Evolutionary conservation across 495 filamentous ascomycete genomes (phyloP).

Genomic region (Emericellopsis terricola): DNA sequence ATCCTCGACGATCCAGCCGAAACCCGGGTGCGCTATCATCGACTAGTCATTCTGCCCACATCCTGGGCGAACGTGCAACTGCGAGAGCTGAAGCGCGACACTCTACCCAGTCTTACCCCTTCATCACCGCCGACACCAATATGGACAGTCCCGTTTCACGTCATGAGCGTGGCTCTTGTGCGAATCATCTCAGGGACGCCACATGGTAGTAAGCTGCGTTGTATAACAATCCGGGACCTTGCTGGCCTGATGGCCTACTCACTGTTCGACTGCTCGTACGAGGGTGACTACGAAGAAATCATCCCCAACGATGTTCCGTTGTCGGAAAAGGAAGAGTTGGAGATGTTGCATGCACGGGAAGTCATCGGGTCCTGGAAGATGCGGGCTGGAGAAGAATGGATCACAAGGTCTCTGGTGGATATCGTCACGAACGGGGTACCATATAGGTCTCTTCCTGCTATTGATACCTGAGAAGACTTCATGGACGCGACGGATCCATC

Average conservation of each 20-base stretch:
- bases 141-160: constrained; percentile 3
- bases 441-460: too few relatives aligned
- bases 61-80: constrained; percentile 2
- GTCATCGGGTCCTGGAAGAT: constrained; percentile 3
- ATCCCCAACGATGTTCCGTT: constrained; percentile 2
- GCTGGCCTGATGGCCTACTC: constrained; percentile 1
- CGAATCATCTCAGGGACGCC: constrained; percentile 1
- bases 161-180: neutral
- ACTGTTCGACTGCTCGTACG: neutral
- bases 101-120: neutral
- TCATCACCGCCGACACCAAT: neutral
- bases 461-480: too few relatives aligned
- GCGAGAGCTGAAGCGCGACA: constrained; percentile 1
- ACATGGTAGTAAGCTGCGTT: constrained; percentile 1
- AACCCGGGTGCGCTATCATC: constrained; percentile 1
- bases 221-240: neutral
- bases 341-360: constrained; percentile 1
- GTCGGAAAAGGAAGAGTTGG: constrained; percentile 1
- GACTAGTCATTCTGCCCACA: constrained; percentile 2
- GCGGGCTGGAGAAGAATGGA: constrained; percentile 4
- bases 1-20: constrained; percentile 1
- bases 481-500: too few relatives aligned
- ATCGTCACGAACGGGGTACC: too few relatives aligned
- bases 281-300: constrained; percentile 2
- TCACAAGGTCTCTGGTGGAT: too few relatives aligned